Base-by-base conservation (phyloP, 371 early-diverging fungal species). In the Mucor ambiguus region DNA sequence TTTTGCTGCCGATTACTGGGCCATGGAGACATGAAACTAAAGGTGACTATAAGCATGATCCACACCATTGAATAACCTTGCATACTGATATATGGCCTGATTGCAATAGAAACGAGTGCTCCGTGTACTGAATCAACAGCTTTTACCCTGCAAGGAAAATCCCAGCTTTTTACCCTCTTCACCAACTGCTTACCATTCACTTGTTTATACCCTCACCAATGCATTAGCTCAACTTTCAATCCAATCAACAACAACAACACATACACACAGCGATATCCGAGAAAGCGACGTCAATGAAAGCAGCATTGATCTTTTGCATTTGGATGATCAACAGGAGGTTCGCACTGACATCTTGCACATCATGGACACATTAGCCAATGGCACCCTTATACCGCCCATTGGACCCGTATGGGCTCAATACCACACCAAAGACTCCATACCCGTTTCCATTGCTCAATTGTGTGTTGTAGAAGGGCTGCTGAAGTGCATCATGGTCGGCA, bases 161-260 rank as follows among this genome's bases (percentile, higher is more conserved):
- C 61, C 74, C 6, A 60, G 58, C 5, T 67, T 60, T 68, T 61
- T 85, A 20, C 85, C 85, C 2, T 75, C 79, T 9, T 73, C 79
- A 20, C 74, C 77, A 16, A 48, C 74, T 1, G 69, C 80, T 7
- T 81, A 81, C 28, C 76, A 83, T 48, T 65, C 79, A 4, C 68
- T 85, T 58, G 71, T 77, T 9, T 83, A 78, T 71, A 69, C 82
- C 56, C 73, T 83, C 28, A 67, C 73, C 0, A 74, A 78, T 66
- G 74, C 80, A 18, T 60, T 84, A 7, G 63, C 73, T 2, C 52
- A 61, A 3, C 18, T 70, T n/a, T 49, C 49, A 24, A 49, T 26
- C 26, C 49, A 49, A 49, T 2, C 48, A 46, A 22, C 20, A 33
- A 1, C 35, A 33, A 24, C 48, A 49, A 11, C 10, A 26, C 24